Evolutionary conservation across 345 rosid species (phyloP), one percentile per base, ranked within the genome.

Genomic region (Cardamine chenopodiifolia): DNA sequence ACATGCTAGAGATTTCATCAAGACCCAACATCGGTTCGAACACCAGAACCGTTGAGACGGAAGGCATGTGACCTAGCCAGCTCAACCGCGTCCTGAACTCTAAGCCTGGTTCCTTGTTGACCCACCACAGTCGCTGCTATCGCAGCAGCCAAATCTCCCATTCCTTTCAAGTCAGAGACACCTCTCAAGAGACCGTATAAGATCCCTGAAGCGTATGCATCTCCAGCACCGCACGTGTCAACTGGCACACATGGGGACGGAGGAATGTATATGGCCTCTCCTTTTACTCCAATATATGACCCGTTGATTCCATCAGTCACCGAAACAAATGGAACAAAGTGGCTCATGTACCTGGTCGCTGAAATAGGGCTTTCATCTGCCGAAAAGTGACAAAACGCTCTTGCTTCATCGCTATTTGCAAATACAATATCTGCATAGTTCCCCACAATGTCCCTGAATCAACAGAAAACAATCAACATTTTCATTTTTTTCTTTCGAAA

Each of bases 141-240:
- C 59, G 87, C 87, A 58, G 96, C 90, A 15, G 98, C 98, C 81
- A 91, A 76, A 23, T 90, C 40, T 55, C 98, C 98, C 79, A 94
- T 86, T 37, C 88, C 86, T 81, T 86, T 91, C 69, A 94, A 64
- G 82, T 94, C 93, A 0, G 93, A 85, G 37, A 81, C 76, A 6
- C 98, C 98, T 25, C 82, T 83, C 56, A 87, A 74, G 79, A 91
- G 83, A 55, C 97, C 87, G 11, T 91, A 94, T 70, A 94, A 80
- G 64, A 94, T 86, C 35, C 98, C 97, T 3, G 98, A 87, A 60
- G 98, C 97, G 18, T 90, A 94, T 6, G 97, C 97, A 72, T 94
- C 96, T 58, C 98, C 98, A 0, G 97, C 97, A 55, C 98, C 97
- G 55, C 98, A 90, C 0, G 96, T 91, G 75, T 91, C 98, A 13